Evolutionary conservation across 2,329 filamentous ascomycete species (phyloP).

Genomic region (Colletotrichum sp.): DNA sequence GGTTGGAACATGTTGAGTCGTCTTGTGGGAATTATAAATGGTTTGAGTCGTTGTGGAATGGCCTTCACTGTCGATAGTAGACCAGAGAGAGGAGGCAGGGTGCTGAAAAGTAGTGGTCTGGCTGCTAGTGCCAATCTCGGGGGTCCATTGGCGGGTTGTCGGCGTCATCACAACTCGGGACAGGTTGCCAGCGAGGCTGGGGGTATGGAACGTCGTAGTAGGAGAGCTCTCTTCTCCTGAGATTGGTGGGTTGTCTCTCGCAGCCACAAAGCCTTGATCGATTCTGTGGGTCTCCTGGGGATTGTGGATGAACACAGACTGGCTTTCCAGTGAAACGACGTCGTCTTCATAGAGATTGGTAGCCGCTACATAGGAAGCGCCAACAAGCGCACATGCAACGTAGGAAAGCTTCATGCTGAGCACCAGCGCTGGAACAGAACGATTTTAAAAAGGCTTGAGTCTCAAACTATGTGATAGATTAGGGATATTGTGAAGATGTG

Average conservation of each 20-base stretch:
- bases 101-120: neutral
- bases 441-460: too few species aligned
- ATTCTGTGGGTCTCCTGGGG: neutral
- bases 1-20: neutral
- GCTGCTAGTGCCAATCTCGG: fast-evolving
- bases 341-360: neutral
- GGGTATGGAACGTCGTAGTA: fast-evolving
- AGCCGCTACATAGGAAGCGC: fast-evolving
- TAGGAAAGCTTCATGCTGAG: neutral
- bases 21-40: fast-evolving
- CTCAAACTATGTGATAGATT: too few species aligned
- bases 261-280: fast-evolving
- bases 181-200: neutral
- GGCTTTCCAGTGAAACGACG: neutral
- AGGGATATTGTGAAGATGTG: too few species aligned
- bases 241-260: neutral
- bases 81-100: fast-evolving
- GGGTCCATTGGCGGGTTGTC: neutral
- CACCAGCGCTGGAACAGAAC: too few species aligned
- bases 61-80: fast-evolving
- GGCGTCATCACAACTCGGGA: neutral
- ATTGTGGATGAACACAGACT: fast-evolving
- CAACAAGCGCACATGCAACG: neutral
- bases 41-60: neutral
- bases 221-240: fast-evolving